A percentile compares a stretch with the other conserved stretches of the same genome.
These are phyloP conservation scores for Tetracladium marchalianum DNA, from an alignment of 495 filamentous ascomycete genomes.

Conservation along the genomic window DNA sequence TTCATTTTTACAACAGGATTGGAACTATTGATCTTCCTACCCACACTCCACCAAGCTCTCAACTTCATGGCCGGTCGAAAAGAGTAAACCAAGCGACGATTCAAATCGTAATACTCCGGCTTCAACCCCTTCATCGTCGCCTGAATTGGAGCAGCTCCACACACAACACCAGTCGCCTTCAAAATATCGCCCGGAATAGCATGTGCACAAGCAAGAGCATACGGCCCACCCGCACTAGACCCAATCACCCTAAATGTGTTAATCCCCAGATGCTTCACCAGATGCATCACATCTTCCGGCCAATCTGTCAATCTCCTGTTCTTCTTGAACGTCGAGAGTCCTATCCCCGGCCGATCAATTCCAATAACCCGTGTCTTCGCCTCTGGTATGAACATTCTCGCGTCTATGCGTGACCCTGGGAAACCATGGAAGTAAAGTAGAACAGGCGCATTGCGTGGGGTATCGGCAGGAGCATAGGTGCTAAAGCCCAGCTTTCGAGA, in stretches of 20 bases:
- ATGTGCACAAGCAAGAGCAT: slow-evolving; percentile 2
- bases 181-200: neutral
- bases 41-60: no score
- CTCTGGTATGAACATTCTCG: neutral
- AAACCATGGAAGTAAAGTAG: slow-evolving; percentile 12
- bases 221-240: neutral
- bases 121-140: neutral
- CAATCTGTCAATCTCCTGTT: slow-evolving; percentile 5
- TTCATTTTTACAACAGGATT: no score
- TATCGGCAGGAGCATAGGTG: slow-evolving; percentile 1
- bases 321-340: slow-evolving; percentile 4
- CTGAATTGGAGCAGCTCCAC: neutral
- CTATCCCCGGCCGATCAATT: slow-evolving; percentile 11
- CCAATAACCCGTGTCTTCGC: neutral
- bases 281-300: slow-evolving; percentile 1
- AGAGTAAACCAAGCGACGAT: no score
- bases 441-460: neutral
- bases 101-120: no score
- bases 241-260: neutral
- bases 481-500: slow-evolving; percentile 7
- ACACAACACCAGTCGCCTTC: neutral
- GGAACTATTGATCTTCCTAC: no score
- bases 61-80: no score
- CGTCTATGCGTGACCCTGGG: slow-evolving; percentile 7
- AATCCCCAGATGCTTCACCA: neutral